These are phyloP conservation scores for Wickerhamiella galacta DNA, from an alignment of 805 yeast genomes.

Conservation along the genomic window DNA sequence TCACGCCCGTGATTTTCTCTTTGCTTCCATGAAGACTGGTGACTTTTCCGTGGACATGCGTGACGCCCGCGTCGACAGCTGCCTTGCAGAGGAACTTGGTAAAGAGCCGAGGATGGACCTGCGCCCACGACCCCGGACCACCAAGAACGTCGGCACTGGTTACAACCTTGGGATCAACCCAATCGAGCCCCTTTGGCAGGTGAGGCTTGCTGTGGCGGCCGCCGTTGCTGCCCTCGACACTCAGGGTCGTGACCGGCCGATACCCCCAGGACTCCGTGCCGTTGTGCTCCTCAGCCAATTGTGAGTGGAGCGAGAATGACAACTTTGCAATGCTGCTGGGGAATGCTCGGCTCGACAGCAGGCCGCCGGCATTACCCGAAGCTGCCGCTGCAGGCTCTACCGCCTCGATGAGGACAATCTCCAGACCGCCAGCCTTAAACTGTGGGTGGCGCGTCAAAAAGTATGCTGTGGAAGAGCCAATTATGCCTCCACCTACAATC, in stretches of 20 bases:
- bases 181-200: conserved; percentile 41
- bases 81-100: conserved; percentile 76
- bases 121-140: conserved; percentile 78
- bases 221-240: conserved; percentile 54
- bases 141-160: conserved; percentile 68
- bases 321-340: conserved; percentile 88
- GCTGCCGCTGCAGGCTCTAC: conserved; percentile 96
- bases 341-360: conserved; percentile 90
- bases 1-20: conserved; percentile 57
- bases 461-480: conserved; percentile 90
- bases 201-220: background rate
- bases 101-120: conserved; percentile 88
- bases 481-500: conserved; percentile 59
- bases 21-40: too few relatives aligned
- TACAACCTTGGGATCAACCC: conserved; percentile 55
- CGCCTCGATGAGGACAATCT: conserved; percentile 73
- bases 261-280: conserved; percentile 92
- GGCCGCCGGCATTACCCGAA: conserved; percentile 93
- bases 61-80: conserved; percentile 67
- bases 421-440: conserved; percentile 54
- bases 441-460: conserved; percentile 69
- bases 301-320: conserved; percentile 71
- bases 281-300: conserved; percentile 55
- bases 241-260: conserved; percentile 70
- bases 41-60: conserved; percentile 71